These are phyloP conservation scores for Tuber brumale DNA, from an alignment of 495 filamentous ascomycete species.

Conservation along the genomic window DNA sequence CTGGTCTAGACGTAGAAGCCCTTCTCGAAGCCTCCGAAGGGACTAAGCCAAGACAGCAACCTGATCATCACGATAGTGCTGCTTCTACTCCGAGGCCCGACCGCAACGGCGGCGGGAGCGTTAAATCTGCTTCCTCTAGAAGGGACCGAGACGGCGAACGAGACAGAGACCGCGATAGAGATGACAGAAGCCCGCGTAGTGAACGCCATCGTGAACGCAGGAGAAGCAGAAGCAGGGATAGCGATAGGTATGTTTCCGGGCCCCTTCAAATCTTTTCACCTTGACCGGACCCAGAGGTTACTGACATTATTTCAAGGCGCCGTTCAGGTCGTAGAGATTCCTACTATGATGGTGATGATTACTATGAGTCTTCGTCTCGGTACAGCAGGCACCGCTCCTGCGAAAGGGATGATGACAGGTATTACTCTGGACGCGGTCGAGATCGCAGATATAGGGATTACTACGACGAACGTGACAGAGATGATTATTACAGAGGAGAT, in stretches of 20 bases:
- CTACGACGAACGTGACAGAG: constrained; percentile 56
- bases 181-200: constrained; percentile 62
- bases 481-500: constrained; percentile 50
- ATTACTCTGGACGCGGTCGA: constrained; percentile 60
- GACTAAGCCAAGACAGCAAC: constrained; percentile 51
- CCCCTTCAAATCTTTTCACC: background rate
- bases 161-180: constrained; percentile 56
- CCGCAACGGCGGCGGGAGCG: constrained; percentile 47
- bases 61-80: constrained; percentile 54
- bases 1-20: constrained; percentile 86
- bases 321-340: constrained; percentile 51
- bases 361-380: constrained; percentile 57
- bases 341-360: constrained; percentile 56
- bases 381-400: constrained; percentile 41
- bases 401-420: constrained; percentile 65
- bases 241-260: constrained; percentile 37
- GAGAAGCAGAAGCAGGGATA: constrained; percentile 49
- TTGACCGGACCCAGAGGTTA: constrained; percentile 6
- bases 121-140: constrained; percentile 41
- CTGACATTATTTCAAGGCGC: constrained; percentile 35
- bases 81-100: constrained; percentile 43
- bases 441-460: constrained; percentile 71
- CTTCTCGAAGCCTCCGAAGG: constrained; percentile 83
- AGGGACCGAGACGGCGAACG: constrained; percentile 50
- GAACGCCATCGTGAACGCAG: constrained; percentile 38